Base-by-base conservation (phyloP, 2,329 filamentous ascomycete species). In the Fusarium tuaranense region DNA sequence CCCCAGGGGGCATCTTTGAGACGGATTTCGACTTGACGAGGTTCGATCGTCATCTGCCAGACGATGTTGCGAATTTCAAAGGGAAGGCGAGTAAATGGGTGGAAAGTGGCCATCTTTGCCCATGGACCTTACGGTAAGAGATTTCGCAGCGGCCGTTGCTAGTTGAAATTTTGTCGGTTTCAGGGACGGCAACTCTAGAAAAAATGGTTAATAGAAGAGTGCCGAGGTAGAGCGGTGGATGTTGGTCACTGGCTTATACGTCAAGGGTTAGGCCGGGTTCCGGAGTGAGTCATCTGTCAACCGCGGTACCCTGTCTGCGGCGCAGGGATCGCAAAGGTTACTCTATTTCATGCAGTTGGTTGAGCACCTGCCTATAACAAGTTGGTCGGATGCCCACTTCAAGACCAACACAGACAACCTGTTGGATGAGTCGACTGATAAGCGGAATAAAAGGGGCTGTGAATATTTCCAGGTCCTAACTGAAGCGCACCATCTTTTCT, bases 31-130 rank as follows among this genome's bases (percentile, higher is more conserved):
- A 71, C 27, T n/a, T 53, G 34, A 12, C 70, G 68, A 36, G 64
- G 60, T 16, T 68, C 60, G 8, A 63, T 39, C 9, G 61, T 57
- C 65, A 66, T 59, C 4, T 41, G 9, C 39, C 39, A 41, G 5
- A 41, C 20, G 9, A 41, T 41, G 12, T 5, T 41, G 39, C 39
- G 39, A 10, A 41, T 13, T 51, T 72, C 68, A 20, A 51, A 61
- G 22, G 63, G 69, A 41, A 72, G 69, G 12, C 41, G 67, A 5
- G 63, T 9, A 32, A 72, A 72, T 20, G 59, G 46, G 55, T 70
- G 67, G 61, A 72, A 72, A 16, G 63, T 70, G 12, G 63, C 14
- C 63, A 65, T 30, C 59, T 16, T 3, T 16, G 38, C 7, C 1
- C 5, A 12, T 38, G 18, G 38, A 25, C 12, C 41, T 2, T 36